Percentiles rank a stretch among this genome's conserved stretches.
Conservation (phyloP, 108 stramenopile genomes). For the Skeletonema grethae region DNA sequence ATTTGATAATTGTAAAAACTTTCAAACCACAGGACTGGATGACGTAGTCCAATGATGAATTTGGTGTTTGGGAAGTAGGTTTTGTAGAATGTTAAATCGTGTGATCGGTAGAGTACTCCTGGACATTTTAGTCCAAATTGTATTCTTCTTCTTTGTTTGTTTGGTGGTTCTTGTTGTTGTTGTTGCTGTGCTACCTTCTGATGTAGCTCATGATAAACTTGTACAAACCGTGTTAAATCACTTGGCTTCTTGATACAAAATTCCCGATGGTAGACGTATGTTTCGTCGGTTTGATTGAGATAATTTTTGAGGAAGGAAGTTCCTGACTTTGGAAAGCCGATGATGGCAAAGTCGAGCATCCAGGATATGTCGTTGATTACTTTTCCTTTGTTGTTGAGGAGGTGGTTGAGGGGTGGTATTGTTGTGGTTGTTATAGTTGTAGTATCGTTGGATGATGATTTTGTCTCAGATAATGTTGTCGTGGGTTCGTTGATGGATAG, state of each 20-base stretch:
- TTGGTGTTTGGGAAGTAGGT: conserved; percentile 55
- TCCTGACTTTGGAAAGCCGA: conserved; percentile 82
- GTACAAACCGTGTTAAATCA: conserved; percentile 21
- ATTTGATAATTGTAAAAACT: conserved; percentile 80
- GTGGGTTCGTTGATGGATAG: not conserved
- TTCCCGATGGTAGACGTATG: conserved; percentile 38
- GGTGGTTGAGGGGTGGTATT: conserved; percentile 26
- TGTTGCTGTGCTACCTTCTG: not conserved
- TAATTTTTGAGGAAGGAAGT: conserved; percentile 68
- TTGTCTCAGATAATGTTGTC: no score
- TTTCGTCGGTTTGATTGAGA: conserved; percentile 25
- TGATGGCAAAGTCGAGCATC: conserved; percentile 74
- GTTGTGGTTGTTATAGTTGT: not conserved
- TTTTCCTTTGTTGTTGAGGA: conserved; percentile 23
- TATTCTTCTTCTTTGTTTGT: no score
- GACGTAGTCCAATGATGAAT: conserved; percentile 72
- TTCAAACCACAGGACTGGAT: conserved; percentile 79
- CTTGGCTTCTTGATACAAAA: conserved; percentile 29
- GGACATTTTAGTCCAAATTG: conserved; percentile 56
- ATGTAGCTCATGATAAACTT: conserved; percentile 27
- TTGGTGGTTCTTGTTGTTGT: not conserved
- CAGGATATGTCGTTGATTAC: conserved; percentile 47
- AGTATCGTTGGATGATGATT: no score
- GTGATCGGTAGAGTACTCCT: conserved; percentile 23
- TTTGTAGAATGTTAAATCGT: conserved; percentile 31